These are phyloP conservation scores for Venturia aucupariae DNA, from an alignment of 2,329 filamentous ascomycete species.

Conservation along the genomic window DNA sequence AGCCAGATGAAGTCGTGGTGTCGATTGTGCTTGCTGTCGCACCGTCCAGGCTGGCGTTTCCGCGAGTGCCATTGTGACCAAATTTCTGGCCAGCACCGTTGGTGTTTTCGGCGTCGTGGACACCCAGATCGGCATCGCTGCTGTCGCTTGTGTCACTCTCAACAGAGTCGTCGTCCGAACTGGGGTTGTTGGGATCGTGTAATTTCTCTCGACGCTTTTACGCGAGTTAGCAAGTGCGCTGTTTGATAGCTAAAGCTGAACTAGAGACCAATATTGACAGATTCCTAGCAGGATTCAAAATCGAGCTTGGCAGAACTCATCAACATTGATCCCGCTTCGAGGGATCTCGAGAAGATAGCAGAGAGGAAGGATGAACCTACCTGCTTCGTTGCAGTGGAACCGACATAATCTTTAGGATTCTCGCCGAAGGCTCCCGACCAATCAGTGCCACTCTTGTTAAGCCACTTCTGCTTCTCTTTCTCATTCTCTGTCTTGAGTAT, in stretches of 20 bases:
- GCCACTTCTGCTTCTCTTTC: slow-evolving; percentile 68
- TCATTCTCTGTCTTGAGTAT: slow-evolving; percentile 64
- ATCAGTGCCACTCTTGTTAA: slow-evolving; percentile 69
- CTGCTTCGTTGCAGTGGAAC: slow-evolving; percentile 40
- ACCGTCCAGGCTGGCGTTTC: not conserved
- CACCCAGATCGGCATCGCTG: slow-evolving; percentile 44
- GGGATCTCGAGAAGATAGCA: not conserved
- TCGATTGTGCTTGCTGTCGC: slow-evolving; percentile 7
- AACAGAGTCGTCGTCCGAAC: slow-evolving; percentile 33
- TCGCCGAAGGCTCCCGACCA: slow-evolving; percentile 81
- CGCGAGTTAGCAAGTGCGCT: not conserved
- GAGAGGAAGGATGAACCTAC: not conserved
- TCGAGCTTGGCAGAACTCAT: not conserved
- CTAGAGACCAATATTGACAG: not conserved
- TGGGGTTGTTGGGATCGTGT: slow-evolving; percentile 42
- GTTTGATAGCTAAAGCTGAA: not conserved
- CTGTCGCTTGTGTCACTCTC: slow-evolving; percentile 34
- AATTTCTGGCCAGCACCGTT: not conserved
- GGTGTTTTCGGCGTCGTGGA: slow-evolving; percentile 44
- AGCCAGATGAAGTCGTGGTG: slow-evolving; percentile 13
- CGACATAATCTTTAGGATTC: slow-evolving; percentile 56
- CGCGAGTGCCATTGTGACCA: not conserved
- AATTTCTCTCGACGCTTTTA: slow-evolving; percentile 38
- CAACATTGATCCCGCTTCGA: not conserved
- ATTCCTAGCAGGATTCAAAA: too few species aligned